phyloP scores from a whole-genome alignment of 2,329 filamentous ascomycete species.

The Fusarium continuum region DNA sequence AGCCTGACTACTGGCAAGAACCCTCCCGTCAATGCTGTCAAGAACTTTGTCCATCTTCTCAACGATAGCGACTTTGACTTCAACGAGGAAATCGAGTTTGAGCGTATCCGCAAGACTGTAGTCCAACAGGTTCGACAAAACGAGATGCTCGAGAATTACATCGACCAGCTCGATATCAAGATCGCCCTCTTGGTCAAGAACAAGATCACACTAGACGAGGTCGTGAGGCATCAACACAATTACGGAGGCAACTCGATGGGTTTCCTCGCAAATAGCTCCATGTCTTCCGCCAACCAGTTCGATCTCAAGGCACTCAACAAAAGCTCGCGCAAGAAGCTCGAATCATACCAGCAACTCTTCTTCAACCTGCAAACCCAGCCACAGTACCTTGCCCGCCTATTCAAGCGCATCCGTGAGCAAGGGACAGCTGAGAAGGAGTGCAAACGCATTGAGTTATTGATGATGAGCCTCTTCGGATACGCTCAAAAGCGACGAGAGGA shows the following conservation, averaged over 20 bases:
- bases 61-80: slow-evolving; percentile 99
- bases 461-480: slow-evolving; percentile 97
- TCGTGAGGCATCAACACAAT: slow-evolving; percentile 95
- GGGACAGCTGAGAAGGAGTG: slow-evolving; percentile 90
- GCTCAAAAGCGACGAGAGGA: slow-evolving; percentile 97
- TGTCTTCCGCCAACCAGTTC: slow-evolving; percentile 89
- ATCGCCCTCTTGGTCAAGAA: slow-evolving; percentile 98
- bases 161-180: slow-evolving; percentile 98
- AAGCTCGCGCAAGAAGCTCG: slow-evolving; percentile 91
- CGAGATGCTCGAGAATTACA: slow-evolving; percentile 96
- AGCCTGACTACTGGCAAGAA: slow-evolving; percentile 96
- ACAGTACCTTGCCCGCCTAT: slow-evolving; percentile 89
- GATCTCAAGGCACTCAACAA: slow-evolving; percentile 98
- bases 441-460: slow-evolving; percentile 89
- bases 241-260: slow-evolving; percentile 90
- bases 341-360: slow-evolving; percentile 97
- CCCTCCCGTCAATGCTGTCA: slow-evolving; percentile 93
- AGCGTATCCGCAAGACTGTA: slow-evolving; percentile 92
- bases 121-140: slow-evolving; percentile 98
- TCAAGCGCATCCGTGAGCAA: slow-evolving; percentile 83
- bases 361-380: slow-evolving; percentile 97
- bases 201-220: slow-evolving; percentile 98
- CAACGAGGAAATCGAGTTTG: slow-evolving; percentile 97
- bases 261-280: slow-evolving; percentile 86
- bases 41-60: slow-evolving; percentile 96